Conservation (phyloP, 495 filamentous ascomycete genomes). For the Delitschia confertaspora region DNA sequence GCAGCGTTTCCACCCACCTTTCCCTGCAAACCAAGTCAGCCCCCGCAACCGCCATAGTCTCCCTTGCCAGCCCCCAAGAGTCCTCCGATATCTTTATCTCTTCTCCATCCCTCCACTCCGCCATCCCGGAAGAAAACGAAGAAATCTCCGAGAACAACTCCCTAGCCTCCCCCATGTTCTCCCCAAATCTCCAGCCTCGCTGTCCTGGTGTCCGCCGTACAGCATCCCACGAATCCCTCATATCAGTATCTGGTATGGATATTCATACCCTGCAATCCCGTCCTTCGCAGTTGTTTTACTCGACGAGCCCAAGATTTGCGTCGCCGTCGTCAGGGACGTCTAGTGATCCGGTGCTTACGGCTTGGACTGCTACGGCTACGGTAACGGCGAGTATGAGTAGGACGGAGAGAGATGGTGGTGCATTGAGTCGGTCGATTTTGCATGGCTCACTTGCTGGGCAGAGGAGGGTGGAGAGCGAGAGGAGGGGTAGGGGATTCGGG, state of each 20-base stretch:
- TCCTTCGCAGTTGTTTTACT: constrained; percentile 25
- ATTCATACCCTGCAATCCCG: constrained; percentile 31
- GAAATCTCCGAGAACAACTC: constrained; percentile 3
- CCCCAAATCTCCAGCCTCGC: constrained; percentile 15
- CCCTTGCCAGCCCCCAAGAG: constrained; percentile 16
- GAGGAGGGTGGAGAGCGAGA: constrained; percentile 1
- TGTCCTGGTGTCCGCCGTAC: constrained; percentile 30
- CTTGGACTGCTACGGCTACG: constrained; percentile 26
- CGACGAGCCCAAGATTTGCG: constrained; percentile 23
- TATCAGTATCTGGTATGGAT: constrained; percentile 36
- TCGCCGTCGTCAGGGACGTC: constrained; percentile 9
- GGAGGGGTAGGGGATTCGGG: constrained; percentile 10
- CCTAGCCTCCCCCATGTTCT: constrained; percentile 17
- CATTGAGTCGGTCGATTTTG: constrained; percentile 24
- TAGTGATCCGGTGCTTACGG: constrained; percentile 23
- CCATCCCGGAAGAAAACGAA: constrained; percentile 31
- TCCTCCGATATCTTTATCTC: constrained; percentile 9
- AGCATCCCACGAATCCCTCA: constrained; percentile 35
- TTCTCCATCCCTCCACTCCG: constrained; percentile 10
- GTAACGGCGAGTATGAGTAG: constrained; percentile 22
- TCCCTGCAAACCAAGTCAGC: constrained; percentile 19
- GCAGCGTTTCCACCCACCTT: constrained; percentile 20
- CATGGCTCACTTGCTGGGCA: constrained; percentile 29
- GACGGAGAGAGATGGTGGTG: constrained; percentile 12
- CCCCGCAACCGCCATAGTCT: constrained; percentile 20